Conservation (phyloP, 495 filamentous ascomycete genomes). For the Aspergillus baeticus region DNA sequence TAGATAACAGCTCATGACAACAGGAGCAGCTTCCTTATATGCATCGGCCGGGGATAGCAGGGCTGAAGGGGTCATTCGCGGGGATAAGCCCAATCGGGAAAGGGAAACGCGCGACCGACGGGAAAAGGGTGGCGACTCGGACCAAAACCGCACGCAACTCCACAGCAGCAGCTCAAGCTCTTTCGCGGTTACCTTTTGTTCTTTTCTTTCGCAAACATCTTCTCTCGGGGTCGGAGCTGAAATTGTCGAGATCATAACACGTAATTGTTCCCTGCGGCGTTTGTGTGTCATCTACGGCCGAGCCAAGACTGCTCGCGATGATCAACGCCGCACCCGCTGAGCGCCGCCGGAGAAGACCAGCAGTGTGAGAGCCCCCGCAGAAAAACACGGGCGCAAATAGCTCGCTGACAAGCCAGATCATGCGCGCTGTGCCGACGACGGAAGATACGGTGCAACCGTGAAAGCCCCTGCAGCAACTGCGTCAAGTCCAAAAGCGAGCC, state of each 20-base stretch:
- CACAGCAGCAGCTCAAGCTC: not conserved
- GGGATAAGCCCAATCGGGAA: too few relatives aligned
- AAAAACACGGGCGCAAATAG: not conserved
- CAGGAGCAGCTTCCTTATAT: too few relatives aligned
- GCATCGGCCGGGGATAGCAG: too few relatives aligned
- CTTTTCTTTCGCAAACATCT: not conserved
- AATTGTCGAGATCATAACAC: too few relatives aligned
- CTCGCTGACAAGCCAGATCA: slow-evolving; percentile 29
- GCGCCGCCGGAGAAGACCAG: slow-evolving; percentile 46
- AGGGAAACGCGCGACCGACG: slow-evolving; percentile 16
- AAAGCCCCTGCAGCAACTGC: slow-evolving; percentile 52
- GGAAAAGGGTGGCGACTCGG: slow-evolving; percentile 26
- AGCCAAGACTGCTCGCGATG: not conserved
- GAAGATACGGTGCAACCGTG: slow-evolving; percentile 51
- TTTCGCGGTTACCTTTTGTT: not conserved
- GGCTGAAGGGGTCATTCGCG: not conserved
- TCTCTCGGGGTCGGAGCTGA: too few relatives aligned
- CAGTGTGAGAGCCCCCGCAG: slow-evolving; percentile 31
- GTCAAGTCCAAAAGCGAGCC: slow-evolving; percentile 37
- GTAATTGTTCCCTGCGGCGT: too few relatives aligned
- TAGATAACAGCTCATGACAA: too few relatives aligned
- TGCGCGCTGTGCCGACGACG: slow-evolving; percentile 47
- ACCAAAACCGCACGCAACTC: slow-evolving; percentile 24
- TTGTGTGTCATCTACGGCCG: not conserved
- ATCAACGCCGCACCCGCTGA: slow-evolving; percentile 22